Base-by-base conservation (phyloP, 2,329 filamentous ascomycete genomes). In the Trichoderma sp. region DNA sequence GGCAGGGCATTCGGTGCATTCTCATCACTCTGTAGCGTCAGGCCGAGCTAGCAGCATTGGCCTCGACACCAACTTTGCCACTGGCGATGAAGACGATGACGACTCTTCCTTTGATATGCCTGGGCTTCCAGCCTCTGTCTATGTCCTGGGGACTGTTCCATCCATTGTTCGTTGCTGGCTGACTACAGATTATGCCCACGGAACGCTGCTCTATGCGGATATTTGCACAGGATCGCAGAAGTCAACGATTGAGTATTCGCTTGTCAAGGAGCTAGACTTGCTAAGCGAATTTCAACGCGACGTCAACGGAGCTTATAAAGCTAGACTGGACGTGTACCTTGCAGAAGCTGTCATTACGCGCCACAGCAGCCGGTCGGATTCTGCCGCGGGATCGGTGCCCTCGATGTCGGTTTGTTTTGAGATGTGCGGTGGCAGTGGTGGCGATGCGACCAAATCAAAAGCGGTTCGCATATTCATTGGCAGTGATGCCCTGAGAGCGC, bases 91-190 rank as follows among this genome's bases (percentile, higher is more conserved):
- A 61, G 87, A 89, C 47, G 87, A 89, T 68, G 87, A 89, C 68
- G 88, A 89, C 69, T 92, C 91, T 37, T 89, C 92, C 13, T 80
- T 92, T 62, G 89, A 92, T 67, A 88, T 90, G 31, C 90, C 91
- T 31, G 89, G 88, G 53, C 91, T 95, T 53, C 92, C 94, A 21
- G 93, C 94, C 43, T 93, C 93, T 10, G 85, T 97, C 70, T 93
- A 94, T 77, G 87, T 97, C 64, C 84, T 97, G 19, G 94, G 95
- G 14, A 91, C 94, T 7, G 94, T 97, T 6, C 96, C 96, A 6
- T 93, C 94, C 35, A 97, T 99, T 73, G 92, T 98, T 69, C 91
- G 96, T 71, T 99, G 96, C 82, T 98, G 96, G 94, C 85, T 98
- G 74, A 95, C 92, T 31, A 91, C 90, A 43, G 91, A 93, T 75